These are phyloP conservation scores for Nothomitra cinnamomea DNA, from an alignment of 2,329 filamentous ascomycete species.

Conservation along the genomic window DNA sequence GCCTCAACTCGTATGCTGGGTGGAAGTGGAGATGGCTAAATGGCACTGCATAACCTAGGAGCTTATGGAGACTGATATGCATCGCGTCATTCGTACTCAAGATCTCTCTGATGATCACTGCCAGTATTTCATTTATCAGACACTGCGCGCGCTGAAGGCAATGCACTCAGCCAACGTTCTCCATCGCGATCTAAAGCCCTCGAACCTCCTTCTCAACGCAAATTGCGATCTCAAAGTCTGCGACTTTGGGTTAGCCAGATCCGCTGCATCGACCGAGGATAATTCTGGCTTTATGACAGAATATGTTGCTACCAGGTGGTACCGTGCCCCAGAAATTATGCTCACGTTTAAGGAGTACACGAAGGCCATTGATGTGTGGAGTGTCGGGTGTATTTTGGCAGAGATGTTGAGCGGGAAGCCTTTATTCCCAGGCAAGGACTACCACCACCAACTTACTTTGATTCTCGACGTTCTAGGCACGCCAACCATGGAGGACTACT, in stretches of 20 bases:
- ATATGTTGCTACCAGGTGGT: slow-evolving; percentile 99
- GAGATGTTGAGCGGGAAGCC: slow-evolving; percentile 99
- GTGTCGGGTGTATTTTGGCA: slow-evolving; percentile 90
- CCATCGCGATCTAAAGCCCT: slow-evolving; percentile 93
- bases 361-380: slow-evolving; percentile 98
- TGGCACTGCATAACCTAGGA: slow-evolving; percentile 37
- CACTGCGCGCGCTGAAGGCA: slow-evolving; percentile 87
- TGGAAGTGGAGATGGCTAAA: not conserved
- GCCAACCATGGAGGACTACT: slow-evolving; percentile 99
- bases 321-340: slow-evolving; percentile 98
- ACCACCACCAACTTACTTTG: slow-evolving; percentile 93
- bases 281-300: slow-evolving; percentile 99
- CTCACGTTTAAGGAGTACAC: slow-evolving; percentile 99
- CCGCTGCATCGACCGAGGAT: slow-evolving; percentile 91
- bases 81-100: slow-evolving; percentile 94
- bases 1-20: too few relatives aligned
- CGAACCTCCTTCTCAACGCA: slow-evolving; percentile 89
- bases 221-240: slow-evolving; percentile 99
- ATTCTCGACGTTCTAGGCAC: slow-evolving; percentile 96
- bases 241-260: slow-evolving; percentile 91
- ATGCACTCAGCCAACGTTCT: slow-evolving; percentile 99
- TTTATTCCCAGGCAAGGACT: slow-evolving; percentile 95
- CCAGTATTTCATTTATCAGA: slow-evolving; percentile 99
- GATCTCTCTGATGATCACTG: slow-evolving; percentile 98
- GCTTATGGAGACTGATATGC: slow-evolving; percentile 99